Conservation (phyloP, 179 eudicot species). For the Silene vulgaris region DNA sequence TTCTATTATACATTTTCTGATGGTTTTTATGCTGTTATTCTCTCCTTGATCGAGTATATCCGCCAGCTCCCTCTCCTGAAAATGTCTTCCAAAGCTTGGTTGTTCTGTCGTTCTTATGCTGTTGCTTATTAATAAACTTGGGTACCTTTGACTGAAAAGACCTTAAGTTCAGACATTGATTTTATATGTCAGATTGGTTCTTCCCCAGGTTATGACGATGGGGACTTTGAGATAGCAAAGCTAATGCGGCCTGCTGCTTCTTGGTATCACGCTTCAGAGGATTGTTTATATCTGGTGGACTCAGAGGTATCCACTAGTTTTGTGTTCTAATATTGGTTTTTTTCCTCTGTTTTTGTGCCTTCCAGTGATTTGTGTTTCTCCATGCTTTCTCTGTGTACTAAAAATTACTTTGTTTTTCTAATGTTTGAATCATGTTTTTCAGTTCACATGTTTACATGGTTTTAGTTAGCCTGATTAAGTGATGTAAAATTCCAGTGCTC, state of each 20-base stretch:
- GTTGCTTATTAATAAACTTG: neutral
- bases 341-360: neutral
- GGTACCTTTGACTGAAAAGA: conserved; percentile 19
- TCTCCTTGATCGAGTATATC: neutral
- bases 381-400: neutral
- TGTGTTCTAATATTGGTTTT: neutral
- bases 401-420: too few species aligned
- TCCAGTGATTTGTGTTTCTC: neutral
- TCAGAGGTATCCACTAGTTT: conserved; percentile 54
- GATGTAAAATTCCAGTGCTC: too few species aligned
- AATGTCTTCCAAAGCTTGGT: conserved; percentile 5
- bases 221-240: conserved; percentile 79
- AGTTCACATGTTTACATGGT: too few species aligned
- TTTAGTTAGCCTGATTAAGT: too few species aligned
- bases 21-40: neutral
- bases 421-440: too few species aligned
- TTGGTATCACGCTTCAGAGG: conserved; percentile 57
- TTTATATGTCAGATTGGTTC: conserved; percentile 84
- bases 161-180: conserved; percentile 24
- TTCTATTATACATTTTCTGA: neutral
- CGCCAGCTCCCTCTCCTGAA: neutral
- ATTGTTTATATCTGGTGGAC: conserved; percentile 79
- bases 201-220: conserved; percentile 97
- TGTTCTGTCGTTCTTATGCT: neutral
- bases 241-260: conserved; percentile 87